Evolutionary conservation across 352 stramenopile species (phyloP).

Genomic region (Lagenidium giganteum): DNA sequence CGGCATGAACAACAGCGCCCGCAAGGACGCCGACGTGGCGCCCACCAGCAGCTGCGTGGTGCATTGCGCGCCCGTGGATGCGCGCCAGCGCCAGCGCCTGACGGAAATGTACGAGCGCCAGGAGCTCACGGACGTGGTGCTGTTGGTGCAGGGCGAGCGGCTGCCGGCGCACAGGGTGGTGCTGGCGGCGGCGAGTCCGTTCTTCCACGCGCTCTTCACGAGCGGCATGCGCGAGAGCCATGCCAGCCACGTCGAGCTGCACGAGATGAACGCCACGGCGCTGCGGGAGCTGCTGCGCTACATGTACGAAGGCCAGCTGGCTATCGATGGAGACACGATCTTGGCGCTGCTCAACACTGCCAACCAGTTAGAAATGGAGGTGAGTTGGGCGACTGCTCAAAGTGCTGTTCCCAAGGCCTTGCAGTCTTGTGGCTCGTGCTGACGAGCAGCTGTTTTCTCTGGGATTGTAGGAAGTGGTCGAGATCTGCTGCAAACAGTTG

Average conservation of each 20-base stretch:
- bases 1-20: too few species aligned
- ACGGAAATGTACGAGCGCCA: conserved; percentile 33
- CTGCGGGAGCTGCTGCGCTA: conserved; percentile 52
- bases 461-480: conserved; percentile 54
- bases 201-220: conserved; percentile 74
- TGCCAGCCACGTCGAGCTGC: conserved; percentile 37
- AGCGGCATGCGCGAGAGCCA: conserved; percentile 63
- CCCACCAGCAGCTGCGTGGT: too few species aligned
- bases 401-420: not conserved
- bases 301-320: conserved; percentile 66
- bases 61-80: too few species aligned
- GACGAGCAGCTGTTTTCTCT: too few species aligned
- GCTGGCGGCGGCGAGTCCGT: conserved; percentile 53
- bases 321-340: conserved; percentile 49
- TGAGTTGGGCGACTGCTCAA: not conserved
- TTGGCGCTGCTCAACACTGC: conserved; percentile 54
- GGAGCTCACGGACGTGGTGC: conserved; percentile 59
- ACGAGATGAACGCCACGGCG: conserved; percentile 34
- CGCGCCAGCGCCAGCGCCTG: conserved; percentile 47
- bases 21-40: too few species aligned
- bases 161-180: conserved; percentile 60
- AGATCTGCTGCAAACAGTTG: conserved; percentile 69
- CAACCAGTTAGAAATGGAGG: conserved; percentile 72
- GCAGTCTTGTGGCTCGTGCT: not conserved
- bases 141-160: conserved; percentile 41